These are phyloP conservation scores for Claviceps lovelessii DNA, from an alignment of 2,329 filamentous ascomycete genomes.

Conservation along the genomic window DNA sequence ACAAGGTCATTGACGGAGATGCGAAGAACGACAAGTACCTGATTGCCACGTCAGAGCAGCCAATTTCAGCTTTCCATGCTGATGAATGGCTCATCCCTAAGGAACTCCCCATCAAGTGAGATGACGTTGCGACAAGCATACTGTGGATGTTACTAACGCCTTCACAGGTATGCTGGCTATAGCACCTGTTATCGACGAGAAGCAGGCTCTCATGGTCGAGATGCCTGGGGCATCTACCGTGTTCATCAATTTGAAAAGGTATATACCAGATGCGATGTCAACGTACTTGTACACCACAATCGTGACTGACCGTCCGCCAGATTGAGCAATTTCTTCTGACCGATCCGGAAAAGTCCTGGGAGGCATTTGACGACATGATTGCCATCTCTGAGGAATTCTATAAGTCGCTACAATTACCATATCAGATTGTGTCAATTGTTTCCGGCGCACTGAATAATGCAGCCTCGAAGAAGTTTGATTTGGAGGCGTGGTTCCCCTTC, in stretches of 20 bases:
- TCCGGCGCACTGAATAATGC: constrained; percentile 80
- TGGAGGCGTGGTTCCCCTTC: constrained; percentile 94
- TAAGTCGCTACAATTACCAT: constrained; percentile 74
- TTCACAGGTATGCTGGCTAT: constrained; percentile 77
- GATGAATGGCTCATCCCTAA: constrained; percentile 81
- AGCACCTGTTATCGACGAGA: constrained; percentile 94
- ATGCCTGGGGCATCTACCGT: constrained; percentile 96
- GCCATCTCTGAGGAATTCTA: constrained; percentile 86
- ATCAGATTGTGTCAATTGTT: constrained; percentile 85
- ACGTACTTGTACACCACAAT: neutral
- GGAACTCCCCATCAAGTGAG: constrained; percentile 73
- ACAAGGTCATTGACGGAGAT: constrained; percentile 86
- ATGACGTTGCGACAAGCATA: neutral
- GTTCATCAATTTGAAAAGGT: constrained; percentile 97
- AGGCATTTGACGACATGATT: constrained; percentile 90
- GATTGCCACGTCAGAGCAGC: constrained; percentile 80
- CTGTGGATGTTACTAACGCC: neutral
- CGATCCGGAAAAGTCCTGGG: constrained; percentile 83
- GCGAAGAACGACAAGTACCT: constrained; percentile 74
- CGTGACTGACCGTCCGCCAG: constrained; percentile 9
- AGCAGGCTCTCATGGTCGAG: constrained; percentile 69
- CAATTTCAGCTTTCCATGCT: constrained; percentile 80
- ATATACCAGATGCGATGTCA: neutral
- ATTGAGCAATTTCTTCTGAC: constrained; percentile 69
- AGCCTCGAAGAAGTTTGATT: constrained; percentile 76